Evolutionary conservation across 176 grass and related monocot species (phyloP), one percentile per base, ranked within the genome.

Genomic region (Alopecurus myosuroides): DNA sequence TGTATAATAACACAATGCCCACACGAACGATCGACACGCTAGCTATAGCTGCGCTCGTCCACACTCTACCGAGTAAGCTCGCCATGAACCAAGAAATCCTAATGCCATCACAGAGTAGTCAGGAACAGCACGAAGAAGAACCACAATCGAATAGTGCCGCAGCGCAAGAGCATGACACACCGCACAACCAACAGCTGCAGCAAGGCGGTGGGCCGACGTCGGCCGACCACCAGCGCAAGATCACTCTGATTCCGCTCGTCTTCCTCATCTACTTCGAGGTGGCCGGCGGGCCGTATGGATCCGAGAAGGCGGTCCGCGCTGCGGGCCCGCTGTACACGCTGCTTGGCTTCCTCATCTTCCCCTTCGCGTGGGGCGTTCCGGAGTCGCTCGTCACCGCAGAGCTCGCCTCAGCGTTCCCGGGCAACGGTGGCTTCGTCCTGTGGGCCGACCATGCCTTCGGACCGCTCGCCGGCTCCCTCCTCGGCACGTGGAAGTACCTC

Each of bases 211-310:
- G 31, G 8, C 3, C 19, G 66, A 40, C 66, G 35, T 39, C 65
- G 62, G 19, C 66, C 66, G 4, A 22, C 36, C 66, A 70, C 66
- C 36, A 5, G 36, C 35, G 66, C 67, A 91, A 91, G 76, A 82
- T 97, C 50, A 91, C 89, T 22, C 85, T 97, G 11, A 42, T 97
- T 7, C 91, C 94, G 61, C 91, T 97, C 77, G 89, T 97, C 78
- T 97, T 97, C 87, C 77, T 97, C 29, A 94, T 97, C 85, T 97
- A 89, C 82, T 97, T 97, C 77, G 89, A 97, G 85, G 94, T 97
- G 4, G 94, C 94, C 19, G 94, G 94, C 0, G 94, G 94, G 0
- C 91, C 94, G 0, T 97, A 97, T 53, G 94, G 94, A 11, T 79
- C 94, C 11, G 94, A 97, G 86, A 91, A 91, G 3, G 94, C 87